phyloP scores from a whole-genome alignment of 371 early-diverging fungal genomes.

The Mortierella sp. region DNA sequence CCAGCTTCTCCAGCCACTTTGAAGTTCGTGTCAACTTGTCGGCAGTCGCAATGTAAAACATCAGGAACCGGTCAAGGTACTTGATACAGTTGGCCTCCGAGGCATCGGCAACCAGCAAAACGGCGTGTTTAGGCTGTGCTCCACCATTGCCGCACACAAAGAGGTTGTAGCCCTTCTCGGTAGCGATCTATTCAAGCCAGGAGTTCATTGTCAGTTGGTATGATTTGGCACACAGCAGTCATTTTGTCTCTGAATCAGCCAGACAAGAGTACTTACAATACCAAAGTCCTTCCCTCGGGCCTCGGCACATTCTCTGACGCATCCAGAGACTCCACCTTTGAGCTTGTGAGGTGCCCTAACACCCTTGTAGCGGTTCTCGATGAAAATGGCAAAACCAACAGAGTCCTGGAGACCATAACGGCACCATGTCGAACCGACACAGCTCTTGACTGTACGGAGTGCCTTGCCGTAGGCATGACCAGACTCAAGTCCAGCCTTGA shows the following conservation, averaged over 20 bases:
- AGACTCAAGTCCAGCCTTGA: constrained; percentile 72
- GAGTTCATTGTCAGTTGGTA: constrained; percentile 54
- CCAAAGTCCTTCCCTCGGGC: constrained; percentile 66
- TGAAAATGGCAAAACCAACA: constrained; percentile 71
- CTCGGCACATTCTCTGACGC: constrained; percentile 77
- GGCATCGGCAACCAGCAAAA: constrained; percentile 64
- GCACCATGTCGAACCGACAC: constrained; percentile 78
- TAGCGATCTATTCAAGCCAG: constrained; percentile 63
- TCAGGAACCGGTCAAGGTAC: constrained; percentile 74
- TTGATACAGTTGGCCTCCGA: constrained; percentile 62
- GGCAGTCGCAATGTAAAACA: constrained; percentile 78
- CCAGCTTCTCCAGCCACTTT: constrained; percentile 75
- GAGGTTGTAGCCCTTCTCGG: constrained; percentile 77
- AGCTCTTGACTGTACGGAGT: constrained; percentile 77
- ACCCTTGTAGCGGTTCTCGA: constrained; percentile 76
- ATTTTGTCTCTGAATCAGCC: not conserved
- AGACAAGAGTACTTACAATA: constrained; percentile 28
- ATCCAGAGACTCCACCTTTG: constrained; percentile 71
- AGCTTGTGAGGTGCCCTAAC: constrained; percentile 76
- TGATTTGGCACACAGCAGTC: not conserved
- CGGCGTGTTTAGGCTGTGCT: constrained; percentile 73
- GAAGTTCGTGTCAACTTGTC: constrained; percentile 74
- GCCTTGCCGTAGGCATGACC: constrained; percentile 81
- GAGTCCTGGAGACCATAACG: constrained; percentile 76
- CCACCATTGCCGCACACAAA: constrained; percentile 80